Evolutionary conservation across 352 stramenopile genomes (phyloP).

Genomic region (Thalassiosira mediterranea): DNA sequence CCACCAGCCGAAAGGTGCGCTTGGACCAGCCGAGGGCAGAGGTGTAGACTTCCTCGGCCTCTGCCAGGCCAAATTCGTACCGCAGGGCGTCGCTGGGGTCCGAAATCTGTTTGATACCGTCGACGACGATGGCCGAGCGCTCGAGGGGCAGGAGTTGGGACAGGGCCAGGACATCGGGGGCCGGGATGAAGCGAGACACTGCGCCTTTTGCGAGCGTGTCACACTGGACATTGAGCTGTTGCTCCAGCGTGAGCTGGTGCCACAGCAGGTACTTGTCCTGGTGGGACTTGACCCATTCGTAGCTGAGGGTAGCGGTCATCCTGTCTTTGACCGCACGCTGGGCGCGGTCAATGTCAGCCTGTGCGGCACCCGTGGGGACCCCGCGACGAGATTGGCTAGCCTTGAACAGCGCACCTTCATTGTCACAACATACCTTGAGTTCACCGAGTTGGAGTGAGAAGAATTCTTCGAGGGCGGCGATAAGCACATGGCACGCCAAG

Average conservation of each 20-base stretch:
- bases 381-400: background rate
- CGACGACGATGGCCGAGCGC: background rate
- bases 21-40: background rate
- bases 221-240: slow-evolving; percentile 17
- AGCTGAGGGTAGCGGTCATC: background rate
- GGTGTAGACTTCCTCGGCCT: background rate
- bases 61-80: background rate
- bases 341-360: background rate
- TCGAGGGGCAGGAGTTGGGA: background rate
- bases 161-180: background rate
- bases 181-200: background rate
- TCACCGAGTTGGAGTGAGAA: background rate
- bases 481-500: slow-evolving; percentile 4
- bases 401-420: background rate
- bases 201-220: background rate
- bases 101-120: background rate
- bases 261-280: background rate
- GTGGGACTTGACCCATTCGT: slow-evolving; percentile 13
- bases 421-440: slow-evolving; percentile 1
- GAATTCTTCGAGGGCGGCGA: background rate
- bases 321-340: background rate
- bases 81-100: background rate
- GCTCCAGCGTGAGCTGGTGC: slow-evolving; percentile 15
- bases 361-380: background rate
- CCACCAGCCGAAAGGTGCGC: background rate